These are phyloP conservation scores for Phylloporus sp. DNA, from an alignment of 768 basidiomycete genomes.

Conservation along the genomic window DNA sequence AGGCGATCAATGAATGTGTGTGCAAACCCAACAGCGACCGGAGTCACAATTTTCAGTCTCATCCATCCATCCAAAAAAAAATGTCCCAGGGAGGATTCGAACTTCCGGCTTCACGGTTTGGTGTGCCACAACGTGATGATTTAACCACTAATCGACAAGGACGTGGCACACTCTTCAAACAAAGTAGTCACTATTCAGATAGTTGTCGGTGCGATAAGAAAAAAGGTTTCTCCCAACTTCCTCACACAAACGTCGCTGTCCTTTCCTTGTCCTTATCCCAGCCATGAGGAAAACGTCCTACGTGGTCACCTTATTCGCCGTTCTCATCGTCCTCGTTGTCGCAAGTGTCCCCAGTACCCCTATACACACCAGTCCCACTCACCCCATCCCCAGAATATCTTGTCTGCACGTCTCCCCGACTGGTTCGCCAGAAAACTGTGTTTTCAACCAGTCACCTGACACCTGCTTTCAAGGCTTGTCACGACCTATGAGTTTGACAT, in stretches of 20 bases:
- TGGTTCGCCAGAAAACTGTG: conserved; percentile 46
- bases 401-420: conserved; percentile 55
- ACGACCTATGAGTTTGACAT: conserved; percentile 36
- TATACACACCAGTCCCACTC: background rate
- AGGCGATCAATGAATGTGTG: conserved; percentile 7
- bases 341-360: conserved; percentile 35
- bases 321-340: conserved; percentile 45
- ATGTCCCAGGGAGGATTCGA: conserved; percentile 37
- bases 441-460: conserved; percentile 23
- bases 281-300: conserved; percentile 70
- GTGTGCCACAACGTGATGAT: conserved; percentile 25
- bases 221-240: too few relatives aligned
- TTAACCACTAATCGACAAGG: too few relatives aligned
- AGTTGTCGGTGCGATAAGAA: background rate
- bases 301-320: conserved; percentile 56
- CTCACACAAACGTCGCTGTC: too few relatives aligned
- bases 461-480: conserved; percentile 38
- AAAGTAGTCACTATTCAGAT: too few relatives aligned
- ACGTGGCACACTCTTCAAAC: too few relatives aligned
- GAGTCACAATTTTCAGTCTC: conserved; percentile 20
- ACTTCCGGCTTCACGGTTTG: conserved; percentile 39
- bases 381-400: conserved; percentile 43
- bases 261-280: background rate
- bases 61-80: conserved; percentile 12
- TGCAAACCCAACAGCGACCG: conserved; percentile 13